Base-by-base conservation (phyloP, 257 asterid genomes). In the Echites panduratus region DNA sequence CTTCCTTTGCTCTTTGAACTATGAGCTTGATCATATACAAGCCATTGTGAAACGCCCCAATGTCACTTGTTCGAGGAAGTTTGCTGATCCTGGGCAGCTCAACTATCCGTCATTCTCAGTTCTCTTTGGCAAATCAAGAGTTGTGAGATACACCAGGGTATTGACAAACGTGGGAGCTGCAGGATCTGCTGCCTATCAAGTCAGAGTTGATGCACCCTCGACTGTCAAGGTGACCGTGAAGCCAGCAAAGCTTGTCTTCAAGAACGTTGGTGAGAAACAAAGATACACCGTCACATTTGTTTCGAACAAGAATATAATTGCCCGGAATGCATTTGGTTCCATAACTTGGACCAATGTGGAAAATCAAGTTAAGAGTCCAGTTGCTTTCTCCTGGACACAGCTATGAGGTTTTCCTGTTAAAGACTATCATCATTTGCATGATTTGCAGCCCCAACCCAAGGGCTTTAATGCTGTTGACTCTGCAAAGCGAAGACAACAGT, bases 41-140 rank as follows among this genome's bases (percentile, higher is more conserved):
- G 32, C 79, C 9, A 78, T 92, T 4, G 87, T 73, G 40, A 88
- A 82, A 79, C 86, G 80, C 54, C 81, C 84, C 0, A 92, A 92
- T 40, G 67, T 88, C 58, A 87, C 92, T 2, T 92, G 98, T 56
- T 26, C 86, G 2, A 80, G 75, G 79, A 89, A 77, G 58, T 84
- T 84, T 68, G 64, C 62, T 0, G 87, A 88, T 59, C 98, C 98
- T 0, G 94, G 98, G 26, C 94, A 88, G 85, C 89, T 92, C 52
- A 92, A 92, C 83, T 92, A 92, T 62, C 98, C 98, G 0, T 92
- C 96, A 0, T 92, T 92, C 84, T 88, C 98, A 0, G 87, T 87
- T 40, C 47, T 88, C 71, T 92, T 92, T 0, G 85, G 86, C 78
- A 84, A 79, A 73, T 84, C 96, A 0, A 82, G 93, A 73, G 92